Evolutionary conservation across 306 rosid genomes (phyloP).

Genomic region (Quercus wislizeni): DNA sequence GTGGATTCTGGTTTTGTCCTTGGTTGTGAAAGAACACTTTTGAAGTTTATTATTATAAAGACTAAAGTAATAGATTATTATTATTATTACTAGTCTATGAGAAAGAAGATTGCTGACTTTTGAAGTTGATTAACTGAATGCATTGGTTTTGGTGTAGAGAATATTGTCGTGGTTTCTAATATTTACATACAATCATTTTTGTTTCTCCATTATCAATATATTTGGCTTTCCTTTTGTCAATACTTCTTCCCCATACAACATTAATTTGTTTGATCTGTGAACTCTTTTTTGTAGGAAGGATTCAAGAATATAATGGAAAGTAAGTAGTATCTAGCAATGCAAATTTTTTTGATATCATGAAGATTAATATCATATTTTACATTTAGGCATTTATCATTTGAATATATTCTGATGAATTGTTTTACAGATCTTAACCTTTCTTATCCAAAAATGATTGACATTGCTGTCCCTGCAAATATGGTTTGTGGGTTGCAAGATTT

Average conservation of each 20-base stretch:
- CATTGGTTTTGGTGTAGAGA: not conserved
- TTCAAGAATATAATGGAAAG: constrained; percentile 82
- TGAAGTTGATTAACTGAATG: not conserved
- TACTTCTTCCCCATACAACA: not conserved
- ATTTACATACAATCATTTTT: not conserved
- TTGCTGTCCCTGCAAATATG: constrained; percentile 88
- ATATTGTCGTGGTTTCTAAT: not conserved
- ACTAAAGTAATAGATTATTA: no score
- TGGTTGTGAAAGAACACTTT: not conserved
- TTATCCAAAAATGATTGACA: constrained; percentile 90
- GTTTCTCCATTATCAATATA: not conserved
- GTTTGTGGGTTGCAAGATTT: constrained; percentile 78
- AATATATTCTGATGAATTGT: not conserved
- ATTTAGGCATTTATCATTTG: not conserved
- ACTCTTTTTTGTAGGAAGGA: constrained; percentile 60
- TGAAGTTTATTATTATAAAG: no score
- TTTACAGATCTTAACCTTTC: constrained; percentile 79
- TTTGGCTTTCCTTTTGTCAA: not conserved
- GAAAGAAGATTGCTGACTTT: not conserved
- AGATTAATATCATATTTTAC: not conserved
- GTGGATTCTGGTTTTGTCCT: not conserved
- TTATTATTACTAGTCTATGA: not conserved
- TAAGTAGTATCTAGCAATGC: constrained; percentile 36
- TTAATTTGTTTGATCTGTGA: constrained; percentile 1
- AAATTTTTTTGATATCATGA: not conserved